Percentiles rank a stretch among this genome's conserved stretches.
These are phyloP conservation scores for Rhizophora mangle DNA, from an alignment of 345 rosid species.

Conservation along the genomic window DNA sequence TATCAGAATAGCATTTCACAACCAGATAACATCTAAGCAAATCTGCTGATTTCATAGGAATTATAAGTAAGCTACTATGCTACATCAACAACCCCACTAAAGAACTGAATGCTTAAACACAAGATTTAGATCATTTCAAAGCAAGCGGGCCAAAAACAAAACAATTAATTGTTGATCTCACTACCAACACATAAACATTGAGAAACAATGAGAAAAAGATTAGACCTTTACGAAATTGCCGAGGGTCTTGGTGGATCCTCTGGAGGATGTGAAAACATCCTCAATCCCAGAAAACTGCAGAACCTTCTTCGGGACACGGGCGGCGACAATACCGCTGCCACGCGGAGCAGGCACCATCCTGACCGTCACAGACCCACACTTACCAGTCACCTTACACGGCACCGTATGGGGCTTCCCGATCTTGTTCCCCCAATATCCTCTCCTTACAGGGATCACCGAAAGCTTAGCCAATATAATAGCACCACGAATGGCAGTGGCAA, in stretches of 20 bases:
- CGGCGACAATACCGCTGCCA: slow-evolving; percentile 86
- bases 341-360: slow-evolving; percentile 84
- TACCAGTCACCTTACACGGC: slow-evolving; percentile 74
- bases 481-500: slow-evolving; percentile 69
- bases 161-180: background rate
- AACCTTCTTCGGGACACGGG: slow-evolving; percentile 85
- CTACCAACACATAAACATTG: background rate
- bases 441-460: slow-evolving; percentile 61
- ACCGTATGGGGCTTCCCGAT: slow-evolving; percentile 70
- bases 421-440: slow-evolving; percentile 84
- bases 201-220: background rate
- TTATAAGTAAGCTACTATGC: no score
- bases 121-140: no score
- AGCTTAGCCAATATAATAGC: slow-evolving; percentile 58
- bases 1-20: no score
- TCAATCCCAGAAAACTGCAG: slow-evolving; percentile 79
- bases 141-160: background rate
- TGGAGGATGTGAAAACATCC: slow-evolving; percentile 77
- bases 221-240: slow-evolving; percentile 80
- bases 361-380: slow-evolving; percentile 67
- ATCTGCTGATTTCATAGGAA: no score
- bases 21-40: no score
- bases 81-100: no score
- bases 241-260: slow-evolving; percentile 77
- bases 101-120: no score